Percentiles rank a stretch among this genome's conserved stretches.
phyloP scores from a whole-genome alignment of 106 monocot genomes.

The Allium cepa region DNA sequence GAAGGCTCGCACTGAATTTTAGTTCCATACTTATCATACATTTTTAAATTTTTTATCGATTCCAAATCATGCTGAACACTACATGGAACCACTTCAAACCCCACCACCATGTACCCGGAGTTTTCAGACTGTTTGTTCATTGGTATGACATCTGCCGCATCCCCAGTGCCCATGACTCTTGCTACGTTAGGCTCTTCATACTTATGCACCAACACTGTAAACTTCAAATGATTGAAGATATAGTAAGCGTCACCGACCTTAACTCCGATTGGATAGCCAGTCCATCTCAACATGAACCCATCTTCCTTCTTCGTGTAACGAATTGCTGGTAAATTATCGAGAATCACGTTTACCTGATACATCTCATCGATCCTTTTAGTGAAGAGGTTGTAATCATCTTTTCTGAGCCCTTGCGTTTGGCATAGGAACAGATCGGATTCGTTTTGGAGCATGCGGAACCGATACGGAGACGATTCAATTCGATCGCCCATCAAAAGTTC shows the following conservation, averaged over 20 bases:
- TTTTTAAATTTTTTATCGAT: slow-evolving; percentile 28
- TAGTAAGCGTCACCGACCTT: slow-evolving; percentile 20
- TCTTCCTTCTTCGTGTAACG: slow-evolving; percentile 44
- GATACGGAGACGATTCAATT: slow-evolving; percentile 74
- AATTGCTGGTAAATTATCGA: slow-evolving; percentile 74
- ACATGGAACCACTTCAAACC: slow-evolving; percentile 56
- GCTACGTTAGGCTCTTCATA: slow-evolving; percentile 51
- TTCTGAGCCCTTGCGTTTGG: slow-evolving; percentile 21
- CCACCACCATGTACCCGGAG: slow-evolving; percentile 44
- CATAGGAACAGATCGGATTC: slow-evolving; percentile 61
- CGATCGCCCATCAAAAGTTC: slow-evolving; percentile 79
- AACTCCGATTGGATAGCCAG: slow-evolving; percentile 62
- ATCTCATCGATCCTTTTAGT: slow-evolving; percentile 61
- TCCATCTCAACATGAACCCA: slow-evolving; percentile 29
- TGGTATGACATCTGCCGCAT: slow-evolving; percentile 3
- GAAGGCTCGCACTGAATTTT: slow-evolving; percentile 38
- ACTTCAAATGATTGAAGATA: slow-evolving; percentile 51
- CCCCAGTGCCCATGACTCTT: slow-evolving; percentile 9
- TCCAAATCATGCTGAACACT: slow-evolving; percentile 30
- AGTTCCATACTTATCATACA: slow-evolving; percentile 28
- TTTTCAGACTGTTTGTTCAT: slow-evolving; percentile 3
- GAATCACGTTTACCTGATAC: slow-evolving; percentile 72
- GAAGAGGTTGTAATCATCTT: slow-evolving; percentile 24
- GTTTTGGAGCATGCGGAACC: slow-evolving; percentile 55
- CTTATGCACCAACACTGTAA: slow-evolving; percentile 45